phyloP scores from a whole-genome alignment of 176 grass and related monocot species.

The Guadua angustifolia region DNA sequence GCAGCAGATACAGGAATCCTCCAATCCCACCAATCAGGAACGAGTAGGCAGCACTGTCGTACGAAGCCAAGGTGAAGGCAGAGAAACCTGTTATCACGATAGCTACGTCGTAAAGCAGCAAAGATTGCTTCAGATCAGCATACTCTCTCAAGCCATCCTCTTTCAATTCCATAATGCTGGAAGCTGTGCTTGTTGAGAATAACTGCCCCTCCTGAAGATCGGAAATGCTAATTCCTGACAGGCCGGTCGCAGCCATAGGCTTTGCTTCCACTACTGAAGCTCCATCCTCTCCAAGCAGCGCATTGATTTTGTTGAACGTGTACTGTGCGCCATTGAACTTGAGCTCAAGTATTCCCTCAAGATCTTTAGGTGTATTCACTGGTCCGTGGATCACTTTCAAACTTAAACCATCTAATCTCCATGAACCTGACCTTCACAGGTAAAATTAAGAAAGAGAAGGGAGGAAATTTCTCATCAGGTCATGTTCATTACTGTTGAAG shows the following conservation, averaged over 20 bases:
- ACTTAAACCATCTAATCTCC: slow-evolving; percentile 74
- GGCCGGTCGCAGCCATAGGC: slow-evolving; percentile 51
- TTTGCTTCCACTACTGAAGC: slow-evolving; percentile 67
- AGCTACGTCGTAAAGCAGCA: slow-evolving; percentile 71
- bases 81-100: slow-evolving; percentile 75
- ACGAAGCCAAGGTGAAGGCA: slow-evolving; percentile 56
- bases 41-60: slow-evolving; percentile 62
- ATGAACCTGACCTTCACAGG: slow-evolving; percentile 81
- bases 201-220: slow-evolving; percentile 45
- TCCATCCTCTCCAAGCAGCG: slow-evolving; percentile 65
- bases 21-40: slow-evolving; percentile 75
- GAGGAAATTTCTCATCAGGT: slow-evolving; percentile 34
- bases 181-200: slow-evolving; percentile 31
- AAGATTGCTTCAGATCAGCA: slow-evolving; percentile 79
- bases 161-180: slow-evolving; percentile 43
- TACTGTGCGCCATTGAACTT: slow-evolving; percentile 63
- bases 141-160: slow-evolving; percentile 80
- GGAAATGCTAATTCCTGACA: slow-evolving; percentile 60
- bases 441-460: slow-evolving; percentile 19
- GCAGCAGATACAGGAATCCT: slow-evolving; percentile 83
- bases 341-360: slow-evolving; percentile 36
- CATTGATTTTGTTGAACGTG: slow-evolving; percentile 61
- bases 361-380: slow-evolving; percentile 31
- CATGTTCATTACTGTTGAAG: background rate
- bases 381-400: slow-evolving; percentile 72